A percentile compares a stretch with the other conserved stretches of the same genome.
These are phyloP conservation scores for Salix koriyanagi DNA, from an alignment of 345 rosid genomes.

Conservation along the genomic window DNA sequence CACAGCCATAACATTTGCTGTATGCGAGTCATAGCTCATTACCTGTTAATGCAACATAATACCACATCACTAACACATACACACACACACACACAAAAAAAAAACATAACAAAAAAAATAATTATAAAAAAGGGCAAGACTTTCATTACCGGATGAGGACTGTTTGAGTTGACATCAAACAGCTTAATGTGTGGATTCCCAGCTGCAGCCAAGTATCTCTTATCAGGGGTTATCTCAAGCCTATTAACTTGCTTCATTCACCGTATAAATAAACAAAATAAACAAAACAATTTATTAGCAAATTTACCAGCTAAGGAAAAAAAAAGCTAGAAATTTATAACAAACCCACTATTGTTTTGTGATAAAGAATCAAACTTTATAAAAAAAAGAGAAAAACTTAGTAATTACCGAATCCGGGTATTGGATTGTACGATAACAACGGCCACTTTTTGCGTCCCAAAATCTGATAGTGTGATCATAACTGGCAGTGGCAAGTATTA, in stretches of 20 bases:
- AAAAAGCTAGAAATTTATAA: neutral
- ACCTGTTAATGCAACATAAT: slow-evolving; percentile 41
- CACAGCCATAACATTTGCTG: slow-evolving; percentile 93
- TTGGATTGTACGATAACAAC: slow-evolving; percentile 88
- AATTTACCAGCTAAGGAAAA: neutral
- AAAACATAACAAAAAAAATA: neutral
- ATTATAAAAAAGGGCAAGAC: neutral
- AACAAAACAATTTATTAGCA: neutral
- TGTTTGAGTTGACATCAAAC: slow-evolving; percentile 74
- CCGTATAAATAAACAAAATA: neutral
- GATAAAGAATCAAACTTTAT: neutral
- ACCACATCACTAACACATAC: neutral
- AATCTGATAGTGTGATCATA: slow-evolving; percentile 87
- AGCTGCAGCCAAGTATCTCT: slow-evolving; percentile 77
- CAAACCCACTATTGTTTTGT: neutral
- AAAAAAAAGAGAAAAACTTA: neutral
- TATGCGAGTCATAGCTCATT: slow-evolving; percentile 88
- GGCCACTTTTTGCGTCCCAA: slow-evolving; percentile 95
- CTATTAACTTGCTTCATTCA: slow-evolving; percentile 76
- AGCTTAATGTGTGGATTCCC: slow-evolving; percentile 91
- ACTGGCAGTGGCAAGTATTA: slow-evolving; percentile 90
- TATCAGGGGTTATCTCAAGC: slow-evolving; percentile 91
- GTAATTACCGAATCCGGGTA: slow-evolving; percentile 73
- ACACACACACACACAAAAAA: neutral
- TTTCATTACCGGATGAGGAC: slow-evolving; percentile 63